Percentiles rank a stretch among this genome's conserved stretches.
phyloP scores from a whole-genome alignment of 2,329 filamentous ascomycete genomes.

The Curvularia spicifera region DNA sequence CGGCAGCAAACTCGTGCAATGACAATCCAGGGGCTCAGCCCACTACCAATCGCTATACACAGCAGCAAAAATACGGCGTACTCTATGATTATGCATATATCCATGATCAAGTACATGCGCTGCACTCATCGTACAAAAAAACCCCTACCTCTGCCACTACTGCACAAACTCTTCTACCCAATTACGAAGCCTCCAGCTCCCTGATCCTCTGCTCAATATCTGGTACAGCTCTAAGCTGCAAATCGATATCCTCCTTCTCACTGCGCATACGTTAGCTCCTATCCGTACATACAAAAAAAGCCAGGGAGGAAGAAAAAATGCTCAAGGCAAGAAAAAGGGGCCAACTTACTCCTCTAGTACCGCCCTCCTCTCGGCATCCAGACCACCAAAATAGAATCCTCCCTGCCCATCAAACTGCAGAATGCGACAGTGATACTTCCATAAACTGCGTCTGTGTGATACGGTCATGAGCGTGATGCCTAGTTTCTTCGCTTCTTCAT shows the following conservation, averaged over 20 bases:
- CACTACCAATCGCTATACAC: neutral
- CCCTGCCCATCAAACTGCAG: conserved; percentile 97
- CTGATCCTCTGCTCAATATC: conserved; percentile 85
- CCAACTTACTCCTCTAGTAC: conserved; percentile 77
- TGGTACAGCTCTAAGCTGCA: conserved; percentile 82
- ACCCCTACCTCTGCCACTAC: neutral
- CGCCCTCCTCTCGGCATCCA: conserved; percentile 87
- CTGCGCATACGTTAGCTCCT: conserved; percentile 44
- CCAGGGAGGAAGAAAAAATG: neutral
- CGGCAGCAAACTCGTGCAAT: neutral
- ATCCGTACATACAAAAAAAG: neutral
- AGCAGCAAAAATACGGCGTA: neutral
- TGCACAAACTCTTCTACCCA: neutral
- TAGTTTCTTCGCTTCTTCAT: conserved; percentile 89
- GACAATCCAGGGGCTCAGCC: neutral
- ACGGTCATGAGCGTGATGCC: conserved; percentile 98
- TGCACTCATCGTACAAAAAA: neutral
- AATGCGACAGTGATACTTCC: conserved; percentile 95
- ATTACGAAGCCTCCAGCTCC: conserved; percentile 65
- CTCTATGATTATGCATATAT: neutral
- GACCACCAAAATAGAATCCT: conserved; percentile 82
- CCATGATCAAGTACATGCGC: neutral
- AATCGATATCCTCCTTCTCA: conserved; percentile 92
- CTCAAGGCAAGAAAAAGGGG: neutral
- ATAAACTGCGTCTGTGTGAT: conserved; percentile 85